phyloP scores from a whole-genome alignment of 2,329 filamentous ascomycete species.

The Cytospora paraplurivora region DNA sequence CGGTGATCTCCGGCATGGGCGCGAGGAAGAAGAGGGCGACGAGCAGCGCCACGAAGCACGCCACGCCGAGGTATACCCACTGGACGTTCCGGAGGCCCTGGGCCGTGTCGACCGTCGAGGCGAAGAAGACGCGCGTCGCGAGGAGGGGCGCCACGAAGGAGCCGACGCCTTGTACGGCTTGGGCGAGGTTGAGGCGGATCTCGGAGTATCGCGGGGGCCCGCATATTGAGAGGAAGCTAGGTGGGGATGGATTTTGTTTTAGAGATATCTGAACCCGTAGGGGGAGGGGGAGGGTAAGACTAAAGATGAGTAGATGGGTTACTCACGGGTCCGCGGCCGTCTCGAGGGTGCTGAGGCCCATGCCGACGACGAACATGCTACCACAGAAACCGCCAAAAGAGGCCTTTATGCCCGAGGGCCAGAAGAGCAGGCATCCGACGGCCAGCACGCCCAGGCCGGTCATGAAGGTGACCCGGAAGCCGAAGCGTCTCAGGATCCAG shows the following conservation, averaged over 20 bases:
- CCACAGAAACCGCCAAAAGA: slow-evolving; percentile 63
- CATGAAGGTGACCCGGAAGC: slow-evolving; percentile 70
- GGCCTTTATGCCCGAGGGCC: slow-evolving; percentile 57
- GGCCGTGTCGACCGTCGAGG: slow-evolving; percentile 47
- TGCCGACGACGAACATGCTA: slow-evolving; percentile 51
- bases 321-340: slow-evolving; percentile 56
- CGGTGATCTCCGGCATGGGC: slow-evolving; percentile 55
- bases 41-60: slow-evolving; percentile 59
- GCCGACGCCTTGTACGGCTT: slow-evolving; percentile 61
- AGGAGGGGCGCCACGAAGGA: slow-evolving; percentile 61
- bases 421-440: slow-evolving; percentile 59
- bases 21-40: slow-evolving; percentile 61
- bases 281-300: too few species aligned
- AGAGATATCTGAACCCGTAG: neutral
- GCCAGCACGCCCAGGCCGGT: slow-evolving; percentile 58
- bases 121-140: slow-evolving; percentile 64
- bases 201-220: slow-evolving; percentile 62
- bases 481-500: slow-evolving; percentile 63
- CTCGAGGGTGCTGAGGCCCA: slow-evolving; percentile 53
- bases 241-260: neutral
- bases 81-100: slow-evolving; percentile 61
- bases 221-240: slow-evolving; percentile 49
- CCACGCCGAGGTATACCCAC: slow-evolving; percentile 66
- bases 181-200: slow-evolving; percentile 59
- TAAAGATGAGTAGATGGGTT: too few species aligned